Conservation (phyloP, 805 yeast genomes). For the Zygoascus bituminiphila region DNA sequence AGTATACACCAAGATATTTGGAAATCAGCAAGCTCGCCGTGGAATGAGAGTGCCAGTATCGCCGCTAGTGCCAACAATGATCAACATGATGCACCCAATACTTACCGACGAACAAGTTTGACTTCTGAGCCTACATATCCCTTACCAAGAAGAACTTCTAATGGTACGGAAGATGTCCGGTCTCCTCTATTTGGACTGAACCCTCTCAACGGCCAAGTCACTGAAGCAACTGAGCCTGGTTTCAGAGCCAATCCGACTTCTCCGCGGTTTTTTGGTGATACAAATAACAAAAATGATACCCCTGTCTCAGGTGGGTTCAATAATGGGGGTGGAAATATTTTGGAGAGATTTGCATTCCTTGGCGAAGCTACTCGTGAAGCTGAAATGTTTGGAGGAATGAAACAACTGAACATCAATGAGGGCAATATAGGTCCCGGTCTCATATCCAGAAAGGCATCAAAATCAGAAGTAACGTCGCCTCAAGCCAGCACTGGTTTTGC, state of each 20-base stretch:
- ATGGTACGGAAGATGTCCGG: neutral
- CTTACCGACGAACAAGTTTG: neutral
- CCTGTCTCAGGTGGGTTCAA: conserved; percentile 1
- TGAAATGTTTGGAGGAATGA: conserved; percentile 19
- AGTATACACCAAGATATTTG: conserved; percentile 4
- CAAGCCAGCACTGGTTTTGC: neutral
- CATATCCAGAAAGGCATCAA: neutral
- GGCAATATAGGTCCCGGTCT: neutral
- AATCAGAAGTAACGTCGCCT: neutral
- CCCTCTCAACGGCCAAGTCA: neutral
- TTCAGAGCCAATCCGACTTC: neutral
- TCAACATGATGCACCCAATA: neutral
- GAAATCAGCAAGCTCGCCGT: neutral
- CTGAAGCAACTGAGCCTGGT: neutral
- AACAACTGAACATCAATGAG: conserved; percentile 2
- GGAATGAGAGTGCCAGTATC: neutral
- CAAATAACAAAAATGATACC: neutral
- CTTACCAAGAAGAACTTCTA: neutral
- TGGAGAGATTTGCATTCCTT: conserved; percentile 19
- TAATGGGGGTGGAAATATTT: neutral
- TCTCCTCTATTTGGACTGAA: neutral
- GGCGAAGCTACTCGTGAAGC: conserved; percentile 29
- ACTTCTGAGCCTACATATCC: neutral
- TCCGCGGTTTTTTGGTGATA: neutral
- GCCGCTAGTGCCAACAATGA: neutral